Evolutionary conservation across 2,329 filamentous ascomycete species (phyloP).

Genomic region (Fusarium camptoceras): DNA sequence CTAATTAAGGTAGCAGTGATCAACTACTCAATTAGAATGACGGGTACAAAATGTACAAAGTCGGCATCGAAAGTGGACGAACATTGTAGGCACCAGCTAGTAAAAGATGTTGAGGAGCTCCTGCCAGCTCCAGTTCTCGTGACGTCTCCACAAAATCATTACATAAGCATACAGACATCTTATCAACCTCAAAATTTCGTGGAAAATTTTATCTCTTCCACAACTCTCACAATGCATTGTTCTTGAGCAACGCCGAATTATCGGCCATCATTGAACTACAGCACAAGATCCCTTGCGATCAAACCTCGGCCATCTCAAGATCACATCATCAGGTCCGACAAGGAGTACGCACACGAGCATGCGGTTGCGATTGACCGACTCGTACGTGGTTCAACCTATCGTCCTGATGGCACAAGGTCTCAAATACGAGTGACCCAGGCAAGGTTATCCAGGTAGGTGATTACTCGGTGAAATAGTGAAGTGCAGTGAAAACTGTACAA

Average conservation of each 20-base stretch:
- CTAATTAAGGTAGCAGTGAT: background rate
- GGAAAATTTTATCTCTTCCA: conserved; percentile 32
- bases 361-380: background rate
- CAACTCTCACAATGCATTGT: background rate
- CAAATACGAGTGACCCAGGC: conserved; percentile 20
- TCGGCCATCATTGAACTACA: conserved; percentile 2
- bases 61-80: background rate
- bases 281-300: background rate
- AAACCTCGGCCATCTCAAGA: conserved; percentile 4
- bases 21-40: background rate
- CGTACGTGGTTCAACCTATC: conserved; percentile 15
- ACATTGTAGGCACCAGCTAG: background rate
- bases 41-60: background rate
- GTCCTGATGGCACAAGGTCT: conserved; percentile 24
- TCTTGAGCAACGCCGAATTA: background rate
- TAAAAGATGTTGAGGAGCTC: background rate
- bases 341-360: conserved; percentile 9
- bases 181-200: conserved; percentile 19
- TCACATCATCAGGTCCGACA: background rate
- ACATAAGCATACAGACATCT: conserved; percentile 35
- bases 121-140: background rate
- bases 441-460: conserved; percentile 25
- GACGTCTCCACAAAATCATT: conserved; percentile 13
- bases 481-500: conserved; percentile 29
- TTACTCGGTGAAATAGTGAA: conserved; percentile 34